Evolutionary conservation across 768 basidiomycete genomes (phyloP), one percentile per base, ranked within the genome.

Genomic region (Psilocybe cubensis): DNA sequence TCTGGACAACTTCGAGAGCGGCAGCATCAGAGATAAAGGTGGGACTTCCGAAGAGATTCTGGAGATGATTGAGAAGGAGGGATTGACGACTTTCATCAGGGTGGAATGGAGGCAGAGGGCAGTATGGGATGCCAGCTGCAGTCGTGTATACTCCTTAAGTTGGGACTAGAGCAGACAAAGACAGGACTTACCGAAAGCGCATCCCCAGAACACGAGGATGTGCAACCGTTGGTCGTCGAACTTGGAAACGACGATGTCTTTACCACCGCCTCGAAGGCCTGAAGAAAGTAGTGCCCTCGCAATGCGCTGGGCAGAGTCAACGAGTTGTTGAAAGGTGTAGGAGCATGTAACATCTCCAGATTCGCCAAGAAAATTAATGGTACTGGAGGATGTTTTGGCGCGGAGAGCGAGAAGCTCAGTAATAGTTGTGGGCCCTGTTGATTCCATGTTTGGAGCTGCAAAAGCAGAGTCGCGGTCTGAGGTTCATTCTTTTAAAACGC

Each of bases 141-240:
- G 20, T 17, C 9, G n/a, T 3, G 21, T 18, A 23, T 33, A 5
- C 10, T n/a, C 17, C 11, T 50, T 1, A 50, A 20, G 28, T n/a
- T 10, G 6, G 14, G 7, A 35, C 35, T 21, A 33, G n/a, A 51
- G 40, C 11, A 20, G 17, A 35, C 21, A 2, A 7, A 40, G 3
- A 50, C 21, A 31, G 20, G 5, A n/a, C 49, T 23, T 3, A 51
- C 49, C 49, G 9, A 51, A 35, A 38, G 31, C 29, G 18, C 49
- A 51, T 8, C 31, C 49, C 49, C 49, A 51, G 21, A 51, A 51
- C 12, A 51, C n/a, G 24, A 33, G 49, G 35, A 51, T 51, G 20
- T 51, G 49, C 11, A 17, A 21, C 38, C 33, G 5, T 21, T 51
- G 49, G 24, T 51, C 31, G 24, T 33, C 11, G 33, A 51, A 51